Conservation (phyloP, 2,329 filamentous ascomycete genomes). For the Pseudogymnoascus sp. region DNA sequence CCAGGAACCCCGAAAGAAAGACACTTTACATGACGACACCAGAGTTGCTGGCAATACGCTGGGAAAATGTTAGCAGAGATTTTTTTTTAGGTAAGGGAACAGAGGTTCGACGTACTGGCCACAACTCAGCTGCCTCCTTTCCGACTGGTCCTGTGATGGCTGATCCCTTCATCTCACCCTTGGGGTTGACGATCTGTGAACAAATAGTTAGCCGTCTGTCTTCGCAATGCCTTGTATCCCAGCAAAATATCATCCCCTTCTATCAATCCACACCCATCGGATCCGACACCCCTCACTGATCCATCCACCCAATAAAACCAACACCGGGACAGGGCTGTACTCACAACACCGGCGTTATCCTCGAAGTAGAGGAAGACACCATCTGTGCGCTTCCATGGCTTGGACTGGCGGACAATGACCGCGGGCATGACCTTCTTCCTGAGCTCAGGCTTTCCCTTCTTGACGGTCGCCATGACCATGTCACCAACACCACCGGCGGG, state of each 20-base stretch:
- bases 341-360: constrained; percentile 98
- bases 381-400: constrained; percentile 98
- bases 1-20: constrained; percentile 25
- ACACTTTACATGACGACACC: constrained; percentile 96
- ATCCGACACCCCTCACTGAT: not conserved
- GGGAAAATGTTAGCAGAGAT: constrained; percentile 27
- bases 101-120: constrained; percentile 64
- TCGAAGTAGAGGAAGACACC: constrained; percentile 99
- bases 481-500: constrained; percentile 96
- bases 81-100: constrained; percentile 6
- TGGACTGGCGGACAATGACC: constrained; percentile 96
- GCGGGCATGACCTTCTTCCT: constrained; percentile 99
- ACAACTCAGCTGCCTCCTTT: constrained; percentile 99
- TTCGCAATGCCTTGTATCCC: not conserved
- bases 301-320: not conserved
- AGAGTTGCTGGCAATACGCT: constrained; percentile 99
- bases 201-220: constrained; percentile 29
- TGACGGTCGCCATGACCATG: constrained; percentile 99
- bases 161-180: constrained; percentile 99
- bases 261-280: not conserved
- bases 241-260: not conserved
- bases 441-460: constrained; percentile 99
- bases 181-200: constrained; percentile 92
- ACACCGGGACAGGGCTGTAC: constrained; percentile 34
- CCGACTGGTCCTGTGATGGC: constrained; percentile 98